Conservation (phyloP, 2,329 filamentous ascomycete genomes). For the Xylaria sp. region DNA sequence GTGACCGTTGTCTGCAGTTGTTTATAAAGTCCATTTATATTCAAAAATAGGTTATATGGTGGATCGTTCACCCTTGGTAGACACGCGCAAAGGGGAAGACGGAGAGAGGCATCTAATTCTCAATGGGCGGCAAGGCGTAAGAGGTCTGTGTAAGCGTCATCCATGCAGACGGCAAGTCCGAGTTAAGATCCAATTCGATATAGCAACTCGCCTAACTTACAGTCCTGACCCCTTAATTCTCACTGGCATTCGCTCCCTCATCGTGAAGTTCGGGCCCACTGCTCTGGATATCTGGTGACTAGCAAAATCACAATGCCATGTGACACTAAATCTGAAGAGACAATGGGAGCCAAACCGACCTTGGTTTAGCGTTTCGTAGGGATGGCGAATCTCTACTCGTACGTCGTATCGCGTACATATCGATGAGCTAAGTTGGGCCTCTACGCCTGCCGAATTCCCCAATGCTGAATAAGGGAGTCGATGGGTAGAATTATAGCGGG, state of each 20-base stretch:
- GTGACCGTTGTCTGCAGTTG: no score
- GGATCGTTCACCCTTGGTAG: no score
- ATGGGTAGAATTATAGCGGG: slow-evolving; percentile 25
- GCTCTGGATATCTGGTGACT: slow-evolving; percentile 13
- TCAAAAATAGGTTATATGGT: slow-evolving; percentile 3
- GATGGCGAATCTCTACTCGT: background rate
- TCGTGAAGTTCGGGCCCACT: background rate
- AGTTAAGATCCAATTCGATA: no score
- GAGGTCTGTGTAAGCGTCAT: background rate
- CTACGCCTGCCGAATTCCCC: slow-evolving; percentile 13
- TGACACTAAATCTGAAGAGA: slow-evolving; percentile 16
- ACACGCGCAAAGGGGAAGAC: no score
- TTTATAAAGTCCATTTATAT: slow-evolving; percentile 35
- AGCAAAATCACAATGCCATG: slow-evolving; percentile 25
- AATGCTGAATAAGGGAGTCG: slow-evolving; percentile 3
- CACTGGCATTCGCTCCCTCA: no score
- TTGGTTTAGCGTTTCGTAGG: slow-evolving; percentile 3
- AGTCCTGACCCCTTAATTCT: background rate
- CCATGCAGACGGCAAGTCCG: background rate
- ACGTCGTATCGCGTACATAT: background rate
- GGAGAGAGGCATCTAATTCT: no score
- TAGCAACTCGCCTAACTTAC: no score
- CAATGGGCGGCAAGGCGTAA: background rate
- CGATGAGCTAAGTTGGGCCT: background rate
- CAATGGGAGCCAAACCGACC: background rate